Percentiles rank a stretch among this genome's conserved stretches.
phyloP scores from a whole-genome alignment of 192 early-diverging fungal genomes.

The Lobulomyces angularis region DNA sequence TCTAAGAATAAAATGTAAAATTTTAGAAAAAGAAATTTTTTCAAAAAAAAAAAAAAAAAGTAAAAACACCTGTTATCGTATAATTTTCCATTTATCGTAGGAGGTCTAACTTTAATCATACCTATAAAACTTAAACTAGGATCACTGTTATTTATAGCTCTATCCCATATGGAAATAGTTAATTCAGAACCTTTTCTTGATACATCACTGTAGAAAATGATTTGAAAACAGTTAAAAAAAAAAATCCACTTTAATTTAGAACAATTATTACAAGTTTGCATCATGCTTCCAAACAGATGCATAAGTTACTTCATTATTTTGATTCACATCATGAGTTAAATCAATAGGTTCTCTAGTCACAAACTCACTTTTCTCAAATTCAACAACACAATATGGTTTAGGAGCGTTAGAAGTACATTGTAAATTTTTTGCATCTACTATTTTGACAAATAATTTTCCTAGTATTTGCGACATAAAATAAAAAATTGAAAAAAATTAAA shows the following conservation, averaged over 20 bases:
- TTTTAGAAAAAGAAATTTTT: neutral
- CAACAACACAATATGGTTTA: constrained; percentile 40
- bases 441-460: constrained; percentile 30
- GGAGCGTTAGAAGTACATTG: constrained; percentile 8
- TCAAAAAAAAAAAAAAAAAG: constrained; percentile 5
- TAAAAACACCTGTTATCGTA: constrained; percentile 35
- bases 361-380: constrained; percentile 45
- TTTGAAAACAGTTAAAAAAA: constrained; percentile 8
- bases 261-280: constrained; percentile 33
- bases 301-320: too few relatives aligned
- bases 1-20: neutral
- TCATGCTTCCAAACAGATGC: constrained; percentile 42
- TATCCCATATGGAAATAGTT: constrained; percentile 40
- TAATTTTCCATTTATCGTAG: constrained; percentile 31
- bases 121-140: constrained; percentile 26
- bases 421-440: constrained; percentile 38
- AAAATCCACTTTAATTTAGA: neutral
- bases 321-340: too few relatives aligned
- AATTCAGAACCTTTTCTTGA: constrained; percentile 27
- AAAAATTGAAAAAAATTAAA: too few relatives aligned
- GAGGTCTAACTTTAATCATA: constrained; percentile 32
- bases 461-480: too few relatives aligned
- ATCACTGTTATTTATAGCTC: neutral
- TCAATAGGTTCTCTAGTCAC: constrained; percentile 31
- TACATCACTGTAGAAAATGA: constrained; percentile 23